Base-by-base conservation (phyloP, 176 grass and related monocot genomes). In the Luzula sylvatica region DNA sequence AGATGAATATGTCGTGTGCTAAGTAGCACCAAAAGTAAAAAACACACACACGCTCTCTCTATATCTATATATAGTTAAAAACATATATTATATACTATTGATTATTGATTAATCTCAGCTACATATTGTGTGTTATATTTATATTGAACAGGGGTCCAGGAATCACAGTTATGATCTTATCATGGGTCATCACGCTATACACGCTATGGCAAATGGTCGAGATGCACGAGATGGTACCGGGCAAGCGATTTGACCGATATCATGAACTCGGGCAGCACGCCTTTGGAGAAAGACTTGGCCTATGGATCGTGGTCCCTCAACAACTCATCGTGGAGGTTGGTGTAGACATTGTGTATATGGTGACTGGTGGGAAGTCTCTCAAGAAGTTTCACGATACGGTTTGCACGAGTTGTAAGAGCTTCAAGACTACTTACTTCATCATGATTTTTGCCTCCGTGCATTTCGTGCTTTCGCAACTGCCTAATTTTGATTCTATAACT, bases 151-250 rank as follows among this genome's bases (percentile, higher is more conserved):
- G 58, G 87, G 78, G 82, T 0, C 78, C 87, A 0, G 87, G 87
- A 53, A 11, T 68, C 17, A 74, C 51, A 17, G 61, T 77, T 50
- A 56, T 94, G 29, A n/a, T 79, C 21, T 26, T 30, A 38, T 86
- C 87, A 45, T 94, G 87, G 87, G 23, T 54, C 54, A 71, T 94
- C 26, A 94, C 87, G 55, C 66, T 94, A 46, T 94, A 94, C 78
- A 94, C 87, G 38, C 78, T 94, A 9, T 71, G 82, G 7, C 87
- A 87, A 11, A 83, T 94, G 67, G 84, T 94, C 49, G 74, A 94
- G 73, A 81, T 94, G 57, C 87, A 94, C 66, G 87, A 94, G 82
- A 66, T 80, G 43, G 82, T 94, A 8, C 87, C 87, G 1, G 82
- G 87, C 11, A 80, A 87, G 71, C 78, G 87, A 26, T 94, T 94